Conservation (phyloP, 1,284 basidiomycete species). For the Leccinum laetum region DNA sequence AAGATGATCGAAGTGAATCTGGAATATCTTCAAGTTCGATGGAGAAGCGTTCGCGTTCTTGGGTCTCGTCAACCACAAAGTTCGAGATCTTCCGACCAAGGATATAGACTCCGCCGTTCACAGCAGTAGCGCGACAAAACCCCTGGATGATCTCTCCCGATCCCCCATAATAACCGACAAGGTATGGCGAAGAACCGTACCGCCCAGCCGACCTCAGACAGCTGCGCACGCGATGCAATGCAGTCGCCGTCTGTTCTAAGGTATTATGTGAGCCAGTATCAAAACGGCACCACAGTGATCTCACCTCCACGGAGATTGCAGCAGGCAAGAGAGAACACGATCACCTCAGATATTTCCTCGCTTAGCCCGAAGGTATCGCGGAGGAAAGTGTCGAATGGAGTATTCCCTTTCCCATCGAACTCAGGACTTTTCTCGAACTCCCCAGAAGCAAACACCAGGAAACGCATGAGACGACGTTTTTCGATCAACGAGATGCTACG, state of each 20-base stretch:
- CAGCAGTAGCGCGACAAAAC: slow-evolving; percentile 88
- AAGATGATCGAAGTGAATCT: slow-evolving; percentile 45
- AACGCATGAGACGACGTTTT: slow-evolving; percentile 93
- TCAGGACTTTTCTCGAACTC: slow-evolving; percentile 71
- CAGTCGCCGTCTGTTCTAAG: slow-evolving; percentile 63
- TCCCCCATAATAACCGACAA: slow-evolving; percentile 95
- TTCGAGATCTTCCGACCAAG: slow-evolving; percentile 61
- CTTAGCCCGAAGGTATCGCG: slow-evolving; percentile 62
- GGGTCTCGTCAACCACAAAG: slow-evolving; percentile 32
- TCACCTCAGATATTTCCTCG: slow-evolving; percentile 53
- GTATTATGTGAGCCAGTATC: slow-evolving; percentile 5
- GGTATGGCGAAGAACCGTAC: slow-evolving; percentile 90
- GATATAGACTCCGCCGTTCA: slow-evolving; percentile 84
- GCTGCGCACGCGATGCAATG: slow-evolving; percentile 64
- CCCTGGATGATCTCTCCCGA: slow-evolving; percentile 92
- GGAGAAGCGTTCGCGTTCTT: slow-evolving; percentile 33
- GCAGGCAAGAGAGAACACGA: slow-evolving; percentile 75
- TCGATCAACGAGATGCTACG: slow-evolving; percentile 78
- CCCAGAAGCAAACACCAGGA: slow-evolving; percentile 78
- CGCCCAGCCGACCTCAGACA: slow-evolving; percentile 84
- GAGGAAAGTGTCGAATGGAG: slow-evolving; percentile 64
- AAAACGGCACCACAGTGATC: slow-evolving; percentile 8
- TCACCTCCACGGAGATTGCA: slow-evolving; percentile 56
- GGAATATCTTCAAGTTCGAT: slow-evolving; percentile 63
- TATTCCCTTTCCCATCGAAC: slow-evolving; percentile 54